Conservation (phyloP, 768 basidiomycete genomes). For the Goffeauzyma gilvescens region DNA sequence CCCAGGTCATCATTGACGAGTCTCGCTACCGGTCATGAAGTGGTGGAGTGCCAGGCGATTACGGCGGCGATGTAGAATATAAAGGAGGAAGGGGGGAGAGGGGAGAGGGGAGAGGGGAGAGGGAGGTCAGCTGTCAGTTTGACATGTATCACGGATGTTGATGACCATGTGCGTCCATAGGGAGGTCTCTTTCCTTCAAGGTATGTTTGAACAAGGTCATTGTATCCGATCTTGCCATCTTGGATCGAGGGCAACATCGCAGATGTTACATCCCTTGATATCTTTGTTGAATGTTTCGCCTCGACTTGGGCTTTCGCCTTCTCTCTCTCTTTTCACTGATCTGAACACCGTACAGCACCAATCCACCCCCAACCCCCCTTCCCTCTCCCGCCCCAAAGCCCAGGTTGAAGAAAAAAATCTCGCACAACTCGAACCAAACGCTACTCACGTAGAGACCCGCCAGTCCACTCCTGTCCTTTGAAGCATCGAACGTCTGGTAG, state of each 20-base stretch:
- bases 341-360: no score
- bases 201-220: slow-evolving; percentile 11
- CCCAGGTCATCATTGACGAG: slow-evolving; percentile 69
- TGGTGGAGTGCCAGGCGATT: slow-evolving; percentile 15
- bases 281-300: background rate
- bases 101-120: slow-evolving; percentile 15
- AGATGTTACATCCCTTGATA: no score
- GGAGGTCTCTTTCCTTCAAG: background rate
- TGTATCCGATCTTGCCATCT: no score
- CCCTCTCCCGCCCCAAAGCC: no score
- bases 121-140: no score
- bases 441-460: slow-evolving; percentile 55
- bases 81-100: background rate
- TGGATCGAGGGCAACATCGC: no score
- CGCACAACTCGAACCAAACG: no score
- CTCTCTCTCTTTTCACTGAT: no score
- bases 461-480: slow-evolving; percentile 40
- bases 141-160: background rate
- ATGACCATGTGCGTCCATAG: background rate
- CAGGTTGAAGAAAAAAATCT: no score
- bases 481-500: slow-evolving; percentile 54
- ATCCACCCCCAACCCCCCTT: no score
- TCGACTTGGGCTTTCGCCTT: no score
- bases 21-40: slow-evolving; percentile 41
- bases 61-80: background rate